phyloP scores from a whole-genome alignment of 257 asterid species.

The Dorcoceras hygrometricum region DNA sequence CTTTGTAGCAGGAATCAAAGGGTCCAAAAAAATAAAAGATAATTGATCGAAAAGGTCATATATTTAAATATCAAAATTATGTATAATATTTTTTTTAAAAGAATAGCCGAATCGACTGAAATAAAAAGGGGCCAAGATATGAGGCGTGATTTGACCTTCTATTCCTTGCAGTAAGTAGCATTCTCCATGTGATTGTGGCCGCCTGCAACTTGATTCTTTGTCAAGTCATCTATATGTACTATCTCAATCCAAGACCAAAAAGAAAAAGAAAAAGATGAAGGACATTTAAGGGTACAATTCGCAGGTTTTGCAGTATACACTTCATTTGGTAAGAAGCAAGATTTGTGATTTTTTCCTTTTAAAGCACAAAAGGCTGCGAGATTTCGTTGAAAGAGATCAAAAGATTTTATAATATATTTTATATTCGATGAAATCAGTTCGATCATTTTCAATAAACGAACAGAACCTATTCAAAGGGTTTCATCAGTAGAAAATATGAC shows the following conservation, averaged over 20 bases:
- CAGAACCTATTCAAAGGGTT: background rate
- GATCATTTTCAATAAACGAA: background rate
- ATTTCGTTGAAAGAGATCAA: background rate
- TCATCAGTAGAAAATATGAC: background rate
- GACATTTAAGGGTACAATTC: no score
- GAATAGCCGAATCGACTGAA: background rate
- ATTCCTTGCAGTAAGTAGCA: background rate
- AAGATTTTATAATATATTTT: no score
- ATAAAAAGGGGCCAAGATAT: background rate
- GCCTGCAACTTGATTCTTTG: background rate
- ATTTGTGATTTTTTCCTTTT: no score
- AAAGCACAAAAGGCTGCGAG: background rate
- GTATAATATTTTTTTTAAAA: no score
- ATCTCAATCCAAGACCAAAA: no score
- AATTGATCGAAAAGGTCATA: no score
- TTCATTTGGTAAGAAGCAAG: background rate
- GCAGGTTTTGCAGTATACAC: background rate
- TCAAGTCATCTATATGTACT: background rate
- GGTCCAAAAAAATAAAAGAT: no score
- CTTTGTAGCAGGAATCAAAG: no score
- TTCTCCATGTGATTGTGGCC: background rate
- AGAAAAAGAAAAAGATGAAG: no score
- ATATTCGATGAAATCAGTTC: background rate
- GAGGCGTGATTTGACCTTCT: background rate
- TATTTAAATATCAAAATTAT: no score